Evolutionary conservation across 2,329 filamentous ascomycete genomes (phyloP).

Genomic region (Cyphellophora europaea): DNA sequence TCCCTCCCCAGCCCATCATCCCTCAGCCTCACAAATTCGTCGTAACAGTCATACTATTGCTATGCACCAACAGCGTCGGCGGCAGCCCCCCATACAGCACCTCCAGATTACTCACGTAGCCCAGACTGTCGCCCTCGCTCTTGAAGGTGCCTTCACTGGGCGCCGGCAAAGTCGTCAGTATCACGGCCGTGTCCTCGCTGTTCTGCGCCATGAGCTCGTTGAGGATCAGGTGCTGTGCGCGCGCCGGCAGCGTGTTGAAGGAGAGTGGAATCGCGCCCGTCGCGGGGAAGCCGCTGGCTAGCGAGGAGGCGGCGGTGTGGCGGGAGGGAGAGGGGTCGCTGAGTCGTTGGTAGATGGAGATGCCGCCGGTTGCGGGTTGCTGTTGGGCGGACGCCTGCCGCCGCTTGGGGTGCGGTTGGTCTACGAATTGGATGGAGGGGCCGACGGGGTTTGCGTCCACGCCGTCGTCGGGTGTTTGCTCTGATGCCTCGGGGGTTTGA

Average conservation of each 20-base stretch:
- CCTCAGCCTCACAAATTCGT: conserved; percentile 54
- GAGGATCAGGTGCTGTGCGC: conserved; percentile 75
- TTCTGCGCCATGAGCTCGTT: conserved; percentile 71
- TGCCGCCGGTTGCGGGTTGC: conserved; percentile 1
- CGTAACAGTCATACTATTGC: conserved; percentile 84
- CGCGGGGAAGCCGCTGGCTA: conserved; percentile 41
- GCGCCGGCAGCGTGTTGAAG: conserved; percentile 78
- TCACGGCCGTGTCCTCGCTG: conserved; percentile 61
- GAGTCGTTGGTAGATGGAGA: conserved; percentile 32
- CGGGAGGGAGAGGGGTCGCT: neutral
- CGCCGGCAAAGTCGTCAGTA: conserved; percentile 76
- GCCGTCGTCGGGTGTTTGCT: neutral
- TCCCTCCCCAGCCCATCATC: no score
- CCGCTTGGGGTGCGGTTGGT: conserved; percentile 30
- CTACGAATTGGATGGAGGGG: conserved; percentile 67
- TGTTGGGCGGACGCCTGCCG: conserved; percentile 13
- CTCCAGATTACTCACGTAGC: conserved; percentile 69
- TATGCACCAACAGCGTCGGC: conserved; percentile 69
- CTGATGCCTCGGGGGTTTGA: neutral
- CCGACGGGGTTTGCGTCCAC: conserved; percentile 29
- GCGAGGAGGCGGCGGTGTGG: conserved; percentile 16
- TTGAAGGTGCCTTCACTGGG: conserved; percentile 66
- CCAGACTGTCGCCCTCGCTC: conserved; percentile 60
- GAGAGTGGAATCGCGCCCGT: conserved; percentile 60
- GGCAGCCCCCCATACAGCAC: conserved; percentile 68